Evolutionary conservation across 306 rosid species (phyloP).

Genomic region (Medicago lupulina): DNA sequence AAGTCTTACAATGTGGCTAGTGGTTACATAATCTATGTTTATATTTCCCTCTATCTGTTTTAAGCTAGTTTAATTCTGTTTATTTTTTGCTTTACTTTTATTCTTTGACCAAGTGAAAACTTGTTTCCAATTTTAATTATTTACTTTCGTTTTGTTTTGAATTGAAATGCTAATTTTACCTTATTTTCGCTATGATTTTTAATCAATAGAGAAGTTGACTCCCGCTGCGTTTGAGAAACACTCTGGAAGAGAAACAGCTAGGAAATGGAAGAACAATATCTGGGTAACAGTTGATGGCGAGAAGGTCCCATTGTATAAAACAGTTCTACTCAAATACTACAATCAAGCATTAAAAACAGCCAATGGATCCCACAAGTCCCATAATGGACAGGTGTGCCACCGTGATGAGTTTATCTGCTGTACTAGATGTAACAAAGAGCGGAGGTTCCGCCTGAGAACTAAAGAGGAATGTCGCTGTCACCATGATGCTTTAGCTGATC

Average conservation of each 20-base stretch:
- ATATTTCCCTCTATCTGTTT: no score
- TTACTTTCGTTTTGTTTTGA: neutral
- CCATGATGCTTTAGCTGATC: slow-evolving; percentile 88
- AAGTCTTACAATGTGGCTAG: no score
- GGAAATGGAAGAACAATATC: slow-evolving; percentile 86
- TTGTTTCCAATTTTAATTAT: slow-evolving; percentile 3
- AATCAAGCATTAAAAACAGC: slow-evolving; percentile 58
- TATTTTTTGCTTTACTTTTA: neutral
- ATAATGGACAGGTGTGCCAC: slow-evolving; percentile 65
- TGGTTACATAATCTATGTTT: no score
- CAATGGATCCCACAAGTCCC: slow-evolving; percentile 65
- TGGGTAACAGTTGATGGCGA: slow-evolving; percentile 86
- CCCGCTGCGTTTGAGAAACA: slow-evolving; percentile 87
- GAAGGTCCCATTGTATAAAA: slow-evolving; percentile 77
- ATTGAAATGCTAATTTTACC: neutral
- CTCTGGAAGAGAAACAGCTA: slow-evolving; percentile 87
- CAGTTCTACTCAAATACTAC: slow-evolving; percentile 81
- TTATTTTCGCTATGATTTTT: neutral
- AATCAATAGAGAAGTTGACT: slow-evolving; percentile 62
- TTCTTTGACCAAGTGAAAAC: neutral
- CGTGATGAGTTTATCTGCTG: slow-evolving; percentile 68
- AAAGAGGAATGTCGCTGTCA: slow-evolving; percentile 85
- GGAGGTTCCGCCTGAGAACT: slow-evolving; percentile 87
- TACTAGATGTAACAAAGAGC: slow-evolving; percentile 72
- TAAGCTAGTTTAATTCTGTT: no score